phyloP scores from a whole-genome alignment of 1,139 yeast species.

The Yamadazyma mexicana region DNA sequence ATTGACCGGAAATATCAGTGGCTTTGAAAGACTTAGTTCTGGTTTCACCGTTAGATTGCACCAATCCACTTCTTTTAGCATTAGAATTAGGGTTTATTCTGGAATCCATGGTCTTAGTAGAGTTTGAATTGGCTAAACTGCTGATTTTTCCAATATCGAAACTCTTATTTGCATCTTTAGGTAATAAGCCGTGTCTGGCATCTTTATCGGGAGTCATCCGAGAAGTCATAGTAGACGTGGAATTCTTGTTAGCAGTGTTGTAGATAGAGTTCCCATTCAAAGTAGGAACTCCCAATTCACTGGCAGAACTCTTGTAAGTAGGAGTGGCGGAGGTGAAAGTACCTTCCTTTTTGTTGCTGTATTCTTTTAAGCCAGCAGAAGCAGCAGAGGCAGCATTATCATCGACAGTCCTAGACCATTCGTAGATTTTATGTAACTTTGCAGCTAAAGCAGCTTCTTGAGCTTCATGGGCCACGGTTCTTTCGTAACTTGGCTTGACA shows the following conservation, averaged over 20 bases:
- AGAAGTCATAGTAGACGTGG: constrained; percentile 45
- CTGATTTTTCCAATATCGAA: constrained; percentile 44
- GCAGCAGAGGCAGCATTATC: constrained; percentile 51
- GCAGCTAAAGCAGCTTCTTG: constrained; percentile 66
- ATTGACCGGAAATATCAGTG: constrained; percentile 49
- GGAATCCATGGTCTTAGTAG: constrained; percentile 40
- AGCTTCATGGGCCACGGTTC: constrained; percentile 64
- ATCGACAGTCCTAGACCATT: constrained; percentile 50
- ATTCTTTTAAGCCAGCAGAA: constrained; percentile 24
- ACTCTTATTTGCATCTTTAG: constrained; percentile 28
- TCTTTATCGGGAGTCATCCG: constrained; percentile 49
- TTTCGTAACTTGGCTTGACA: constrained; percentile 60
- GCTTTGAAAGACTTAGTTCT: constrained; percentile 40
- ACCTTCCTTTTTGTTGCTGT: constrained; percentile 1
- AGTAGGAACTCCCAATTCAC: constrained; percentile 36
- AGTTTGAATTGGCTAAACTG: constrained; percentile 44
- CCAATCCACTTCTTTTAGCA: constrained; percentile 41
- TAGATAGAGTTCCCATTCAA: constrained; percentile 38
- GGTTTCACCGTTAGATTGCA: constrained; percentile 20
- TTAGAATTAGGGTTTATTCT: constrained; percentile 47
- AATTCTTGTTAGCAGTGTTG: constrained; percentile 43
- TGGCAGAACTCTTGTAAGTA: constrained; percentile 18
- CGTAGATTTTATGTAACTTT: constrained; percentile 36
- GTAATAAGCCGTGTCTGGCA: constrained; percentile 46
- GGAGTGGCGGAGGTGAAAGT: constrained; percentile 10